phyloP scores from a whole-genome alignment of 805 yeast species.

The Candida orba region DNA sequence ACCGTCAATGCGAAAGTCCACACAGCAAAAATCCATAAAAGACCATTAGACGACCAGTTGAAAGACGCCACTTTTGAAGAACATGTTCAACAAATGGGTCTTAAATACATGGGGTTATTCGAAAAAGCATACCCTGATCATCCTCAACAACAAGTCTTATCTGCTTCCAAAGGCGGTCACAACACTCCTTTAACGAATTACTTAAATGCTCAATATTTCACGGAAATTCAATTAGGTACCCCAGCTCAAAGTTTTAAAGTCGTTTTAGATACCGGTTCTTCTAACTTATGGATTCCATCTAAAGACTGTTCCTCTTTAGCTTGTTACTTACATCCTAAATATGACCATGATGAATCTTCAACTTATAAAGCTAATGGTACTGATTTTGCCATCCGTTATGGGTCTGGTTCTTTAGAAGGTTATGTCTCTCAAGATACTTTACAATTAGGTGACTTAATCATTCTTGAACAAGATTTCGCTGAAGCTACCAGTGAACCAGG shows the following conservation, averaged over 20 bases:
- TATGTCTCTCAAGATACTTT: constrained; percentile 83
- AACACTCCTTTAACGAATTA: constrained; percentile 88
- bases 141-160: constrained; percentile 22
- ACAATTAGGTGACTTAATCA: constrained; percentile 73
- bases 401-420: constrained; percentile 90
- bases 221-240: constrained; percentile 86
- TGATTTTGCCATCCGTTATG: constrained; percentile 80
- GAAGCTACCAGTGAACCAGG: constrained; percentile 98
- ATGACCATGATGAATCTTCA: constrained; percentile 76
- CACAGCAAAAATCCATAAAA: constrained; percentile 52
- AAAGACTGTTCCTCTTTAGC: constrained; percentile 87
- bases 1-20: constrained; percentile 47
- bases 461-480: constrained; percentile 88
- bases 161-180: constrained; percentile 37
- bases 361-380: constrained; percentile 84
- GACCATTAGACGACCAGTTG: constrained; percentile 49
- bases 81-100: constrained; percentile 52
- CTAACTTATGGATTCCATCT: constrained; percentile 96
- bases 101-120: constrained; percentile 50
- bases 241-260: constrained; percentile 94
- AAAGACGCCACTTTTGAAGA: constrained; percentile 42
- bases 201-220: constrained; percentile 91
- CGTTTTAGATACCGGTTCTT: constrained; percentile 91
- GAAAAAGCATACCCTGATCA: constrained; percentile 36
- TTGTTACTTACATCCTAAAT: constrained; percentile 88